Evolutionary conservation across 345 rosid species (phyloP), one percentile per base, ranked within the genome.

Genomic region (Populus euphratica): DNA sequence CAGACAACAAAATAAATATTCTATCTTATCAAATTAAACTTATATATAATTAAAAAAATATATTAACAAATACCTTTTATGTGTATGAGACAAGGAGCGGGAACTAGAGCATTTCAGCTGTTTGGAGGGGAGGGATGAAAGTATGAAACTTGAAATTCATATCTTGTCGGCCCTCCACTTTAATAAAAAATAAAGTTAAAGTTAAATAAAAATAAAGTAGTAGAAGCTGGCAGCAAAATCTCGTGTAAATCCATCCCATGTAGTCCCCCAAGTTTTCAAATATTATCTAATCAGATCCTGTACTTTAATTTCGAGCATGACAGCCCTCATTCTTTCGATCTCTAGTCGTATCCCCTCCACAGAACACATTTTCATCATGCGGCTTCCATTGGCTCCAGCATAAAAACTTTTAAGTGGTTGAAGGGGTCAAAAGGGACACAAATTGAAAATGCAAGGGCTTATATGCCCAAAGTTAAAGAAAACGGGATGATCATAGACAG

Each of bases 251-350:
- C 23, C 29, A n/a, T 9, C 35, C 35, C 63, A n/a, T 23, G 63
- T 10, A 59, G 63, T 59, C 25, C 27, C 27, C 11, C 13, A 23
- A n/a, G 63, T 8, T 59, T 59, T 59, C 16, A n/a, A 59, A n/a
- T 10, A 1, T 1, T 4, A 9, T n/a, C 27, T 0, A n/a, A 1
- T 1, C 11, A 59, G 11, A 1, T 5, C 61, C 13, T 3, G 8
- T 2, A 8, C 14, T n/a, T 59, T 59, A 59, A 59, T 59, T 9
- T n/a, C 9, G 27, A n/a, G 27, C 63, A 59, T 0, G 13, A 10
- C 2, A 59, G 6, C 12, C 63, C 29, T n/a, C 27, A 9, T n/a
- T 11, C 29, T n/a, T n/a, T 56, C 14, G 23, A 23, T n/a, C 10
- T 25, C 1, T n/a, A 59, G 1, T n/a, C 6, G 29, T 10, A 1